Percentiles rank a stretch among this genome's conserved stretches.
phyloP scores from a whole-genome alignment of 306 rosid species.

The Lupinus albus region DNA sequence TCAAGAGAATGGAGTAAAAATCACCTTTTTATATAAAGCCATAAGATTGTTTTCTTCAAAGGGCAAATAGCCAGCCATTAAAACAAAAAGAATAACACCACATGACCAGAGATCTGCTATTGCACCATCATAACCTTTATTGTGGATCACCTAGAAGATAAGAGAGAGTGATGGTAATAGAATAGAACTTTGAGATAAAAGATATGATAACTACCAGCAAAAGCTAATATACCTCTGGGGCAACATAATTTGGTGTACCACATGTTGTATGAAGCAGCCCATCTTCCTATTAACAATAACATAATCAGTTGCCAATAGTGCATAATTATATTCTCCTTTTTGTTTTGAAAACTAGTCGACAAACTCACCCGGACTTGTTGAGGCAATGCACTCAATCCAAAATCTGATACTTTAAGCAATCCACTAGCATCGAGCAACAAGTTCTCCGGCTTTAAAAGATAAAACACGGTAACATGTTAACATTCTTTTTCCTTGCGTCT shows the following conservation, averaged over 20 bases:
- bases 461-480: slow-evolving; percentile 40
- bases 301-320: slow-evolving; percentile 31
- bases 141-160: slow-evolving; percentile 73
- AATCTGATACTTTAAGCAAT: slow-evolving; percentile 87
- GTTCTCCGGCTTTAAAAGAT: slow-evolving; percentile 77
- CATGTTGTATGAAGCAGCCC: slow-evolving; percentile 96
- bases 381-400: slow-evolving; percentile 94
- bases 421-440: slow-evolving; percentile 77
- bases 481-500: background rate
- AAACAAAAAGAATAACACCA: slow-evolving; percentile 87
- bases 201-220: slow-evolving; percentile 17
- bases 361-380: slow-evolving; percentile 90
- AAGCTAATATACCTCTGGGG: slow-evolving; percentile 80
- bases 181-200: slow-evolving; percentile 26
- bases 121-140: slow-evolving; percentile 92
- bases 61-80: slow-evolving; percentile 96
- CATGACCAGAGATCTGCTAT: slow-evolving; percentile 98
- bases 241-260: slow-evolving; percentile 97
- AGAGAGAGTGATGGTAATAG: slow-evolving; percentile 26
- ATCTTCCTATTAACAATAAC: slow-evolving; percentile 61
- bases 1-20: slow-evolving; percentile 34
- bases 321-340: background rate
- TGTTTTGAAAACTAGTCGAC: slow-evolving; percentile 19
- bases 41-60: slow-evolving; percentile 84
- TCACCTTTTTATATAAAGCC: slow-evolving; percentile 85